Conservation (phyloP, 306 rosid species). For the Cicer yamashitae region DNA sequence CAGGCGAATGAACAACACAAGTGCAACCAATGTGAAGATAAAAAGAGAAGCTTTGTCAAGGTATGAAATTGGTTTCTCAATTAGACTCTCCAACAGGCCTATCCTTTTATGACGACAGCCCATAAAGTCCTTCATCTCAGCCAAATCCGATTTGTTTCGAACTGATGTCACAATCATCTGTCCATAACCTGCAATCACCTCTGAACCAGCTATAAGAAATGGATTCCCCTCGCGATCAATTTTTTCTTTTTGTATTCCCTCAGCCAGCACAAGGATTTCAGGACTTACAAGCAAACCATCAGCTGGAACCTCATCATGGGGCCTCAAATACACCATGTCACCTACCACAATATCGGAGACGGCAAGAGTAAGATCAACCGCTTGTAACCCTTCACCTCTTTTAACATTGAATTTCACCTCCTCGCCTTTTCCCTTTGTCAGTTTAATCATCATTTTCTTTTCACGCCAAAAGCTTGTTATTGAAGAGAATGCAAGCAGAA, state of each 20-base stretch:
- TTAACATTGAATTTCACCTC: slow-evolving; percentile 41
- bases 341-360: slow-evolving; percentile 54
- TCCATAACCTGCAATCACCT: slow-evolving; percentile 57
- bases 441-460: slow-evolving; percentile 38
- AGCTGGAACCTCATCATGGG: slow-evolving; percentile 63
- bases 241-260: slow-evolving; percentile 31
- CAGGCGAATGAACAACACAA: slow-evolving; percentile 57
- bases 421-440: slow-evolving; percentile 40
- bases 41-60: slow-evolving; percentile 49
- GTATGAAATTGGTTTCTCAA: slow-evolving; percentile 53
- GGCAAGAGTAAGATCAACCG: neutral
- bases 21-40: slow-evolving; percentile 46
- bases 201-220: slow-evolving; percentile 61
- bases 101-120: slow-evolving; percentile 11
- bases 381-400: neutral
- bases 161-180: slow-evolving; percentile 61
- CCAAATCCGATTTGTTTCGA: slow-evolving; percentile 27
- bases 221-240: slow-evolving; percentile 50
- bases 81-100: slow-evolving; percentile 51
- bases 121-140: slow-evolving; percentile 26
- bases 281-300: slow-evolving; percentile 58
- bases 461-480: slow-evolving; percentile 39
- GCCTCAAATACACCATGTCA: slow-evolving; percentile 47
- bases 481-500: slow-evolving; percentile 52
- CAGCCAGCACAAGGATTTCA: slow-evolving; percentile 46